phyloP scores from a whole-genome alignment of 1,284 basidiomycete species.

The Heliocybe sulcata region DNA sequence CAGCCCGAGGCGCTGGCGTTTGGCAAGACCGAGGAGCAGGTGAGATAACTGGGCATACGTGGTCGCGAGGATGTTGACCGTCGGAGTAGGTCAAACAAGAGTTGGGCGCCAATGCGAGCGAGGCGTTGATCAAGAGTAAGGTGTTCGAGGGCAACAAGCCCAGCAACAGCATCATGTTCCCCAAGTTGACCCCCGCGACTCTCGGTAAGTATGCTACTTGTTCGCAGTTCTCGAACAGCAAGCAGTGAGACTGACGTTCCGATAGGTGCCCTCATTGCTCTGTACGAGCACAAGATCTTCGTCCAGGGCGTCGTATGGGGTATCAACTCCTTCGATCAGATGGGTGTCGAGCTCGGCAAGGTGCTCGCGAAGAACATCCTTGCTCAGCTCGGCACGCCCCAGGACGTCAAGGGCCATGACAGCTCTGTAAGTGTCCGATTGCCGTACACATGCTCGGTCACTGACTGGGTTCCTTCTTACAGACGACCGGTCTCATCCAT shows the following conservation, averaged over 20 bases:
- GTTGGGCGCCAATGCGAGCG: conserved; percentile 69
- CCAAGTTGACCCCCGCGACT: conserved; percentile 83
- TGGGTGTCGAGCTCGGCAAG: conserved; percentile 96
- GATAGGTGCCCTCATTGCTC: conserved; percentile 66
- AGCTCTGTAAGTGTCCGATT: conserved; percentile 60
- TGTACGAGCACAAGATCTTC: conserved; percentile 99
- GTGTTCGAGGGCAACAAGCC: conserved; percentile 98
- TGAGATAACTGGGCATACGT: conserved; percentile 22
- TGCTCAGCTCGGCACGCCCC: conserved; percentile 75
- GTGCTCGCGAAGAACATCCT: conserved; percentile 95
- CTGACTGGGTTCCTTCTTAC: conserved; percentile 1
- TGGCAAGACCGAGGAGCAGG: conserved; percentile 92
- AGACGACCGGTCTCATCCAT: conserved; percentile 92
- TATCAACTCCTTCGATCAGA: conserved; percentile 96
- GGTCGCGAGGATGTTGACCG: background rate
- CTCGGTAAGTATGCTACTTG: conserved; percentile 43
- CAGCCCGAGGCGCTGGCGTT: conserved; percentile 97
- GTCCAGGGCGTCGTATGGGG: conserved; percentile 96
- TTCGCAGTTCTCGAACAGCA: too few species aligned
- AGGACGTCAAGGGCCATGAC: conserved; percentile 87
- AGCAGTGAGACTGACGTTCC: too few species aligned
- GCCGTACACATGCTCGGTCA: background rate
- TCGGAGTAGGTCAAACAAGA: conserved; percentile 42
- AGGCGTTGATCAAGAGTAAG: conserved; percentile 91
- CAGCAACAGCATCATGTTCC: conserved; percentile 96